Percentiles rank a stretch among this genome's conserved stretches.
phyloP scores from a whole-genome alignment of 768 basidiomycete species.

The Rhodotorula diobovata region DNA sequence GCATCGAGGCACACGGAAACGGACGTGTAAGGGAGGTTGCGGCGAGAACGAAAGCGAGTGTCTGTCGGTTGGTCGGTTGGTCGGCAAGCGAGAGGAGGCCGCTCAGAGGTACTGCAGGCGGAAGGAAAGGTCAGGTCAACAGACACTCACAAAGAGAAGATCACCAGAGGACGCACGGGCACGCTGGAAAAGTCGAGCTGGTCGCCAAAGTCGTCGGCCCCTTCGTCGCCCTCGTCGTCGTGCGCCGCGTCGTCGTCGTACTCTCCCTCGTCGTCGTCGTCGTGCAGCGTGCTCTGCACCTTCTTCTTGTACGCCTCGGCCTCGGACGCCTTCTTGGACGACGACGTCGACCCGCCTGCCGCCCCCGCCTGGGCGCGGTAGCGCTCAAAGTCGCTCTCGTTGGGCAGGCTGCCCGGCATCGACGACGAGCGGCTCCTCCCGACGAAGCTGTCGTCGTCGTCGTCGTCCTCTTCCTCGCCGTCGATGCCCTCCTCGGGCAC shows the following conservation, averaged over 20 bases:
- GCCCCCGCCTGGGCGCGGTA: slow-evolving; percentile 6
- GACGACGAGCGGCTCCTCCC: slow-evolving; percentile 17
- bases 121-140: not conserved
- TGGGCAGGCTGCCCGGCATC: slow-evolving; percentile 68
- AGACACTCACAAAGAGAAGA: too few species aligned
- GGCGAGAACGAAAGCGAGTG: not conserved
- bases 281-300: slow-evolving; percentile 25
- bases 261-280: slow-evolving; percentile 41
- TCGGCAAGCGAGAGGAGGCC: not conserved
- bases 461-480: slow-evolving; percentile 14
- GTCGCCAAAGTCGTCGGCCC: slow-evolving; percentile 60
- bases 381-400: slow-evolving; percentile 52
- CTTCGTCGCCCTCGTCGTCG: slow-evolving; percentile 51
- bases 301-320: slow-evolving; percentile 33
- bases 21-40: too few species aligned
- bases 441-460: slow-evolving; percentile 13
- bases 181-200: slow-evolving; percentile 62
- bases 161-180: slow-evolving; percentile 37
- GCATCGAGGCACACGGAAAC: not conserved
- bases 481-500: slow-evolving; percentile 26
- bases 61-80: too few species aligned
- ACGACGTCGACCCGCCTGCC: not conserved
- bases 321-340: slow-evolving; percentile 8
- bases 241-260: slow-evolving; percentile 49
- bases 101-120: not conserved